Evolutionary conservation across 2,329 filamentous ascomycete species (phyloP).

Genomic region (Fusarium heterosporum): DNA sequence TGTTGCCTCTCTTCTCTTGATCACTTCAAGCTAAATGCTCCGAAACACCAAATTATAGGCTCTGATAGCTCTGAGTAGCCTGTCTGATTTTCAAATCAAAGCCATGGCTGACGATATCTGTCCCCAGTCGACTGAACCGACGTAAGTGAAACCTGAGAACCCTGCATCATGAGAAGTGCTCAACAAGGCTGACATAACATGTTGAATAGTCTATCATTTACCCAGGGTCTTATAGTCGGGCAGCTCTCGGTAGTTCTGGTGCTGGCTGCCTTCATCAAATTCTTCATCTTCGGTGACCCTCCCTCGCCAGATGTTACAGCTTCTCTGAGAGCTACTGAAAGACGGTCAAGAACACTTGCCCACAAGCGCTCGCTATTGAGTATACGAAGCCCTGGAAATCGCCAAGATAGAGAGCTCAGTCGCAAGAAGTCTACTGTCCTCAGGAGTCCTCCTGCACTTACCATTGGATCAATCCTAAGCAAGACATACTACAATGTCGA

Average conservation of each 20-base stretch:
- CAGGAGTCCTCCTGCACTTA: constrained; percentile 78
- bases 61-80: neutral
- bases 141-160: constrained; percentile 46
- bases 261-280: constrained; percentile 96
- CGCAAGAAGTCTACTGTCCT: constrained; percentile 79
- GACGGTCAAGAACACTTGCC: constrained; percentile 77
- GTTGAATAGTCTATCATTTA: constrained; percentile 80
- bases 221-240: constrained; percentile 90
- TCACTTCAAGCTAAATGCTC: neutral
- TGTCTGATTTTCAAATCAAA: neutral
- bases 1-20: constrained; percentile 1
- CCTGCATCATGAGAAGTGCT: constrained; percentile 15
- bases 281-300: constrained; percentile 98
- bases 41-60: neutral
- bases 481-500: constrained; percentile 99
- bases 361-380: constrained; percentile 81
- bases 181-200: constrained; percentile 5
- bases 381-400: constrained; percentile 61
- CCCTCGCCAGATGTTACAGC: constrained; percentile 86
- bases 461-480: constrained; percentile 91
- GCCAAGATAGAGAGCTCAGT: constrained; percentile 60
- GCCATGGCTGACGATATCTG: constrained; percentile 58
- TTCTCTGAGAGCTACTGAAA: constrained; percentile 78
- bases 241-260: constrained; percentile 93
- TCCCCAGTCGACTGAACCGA: constrained; percentile 58